These are phyloP conservation scores for Theileria equi DNA, from an alignment of 169 alveolate species.

Conservation along the genomic window DNA sequence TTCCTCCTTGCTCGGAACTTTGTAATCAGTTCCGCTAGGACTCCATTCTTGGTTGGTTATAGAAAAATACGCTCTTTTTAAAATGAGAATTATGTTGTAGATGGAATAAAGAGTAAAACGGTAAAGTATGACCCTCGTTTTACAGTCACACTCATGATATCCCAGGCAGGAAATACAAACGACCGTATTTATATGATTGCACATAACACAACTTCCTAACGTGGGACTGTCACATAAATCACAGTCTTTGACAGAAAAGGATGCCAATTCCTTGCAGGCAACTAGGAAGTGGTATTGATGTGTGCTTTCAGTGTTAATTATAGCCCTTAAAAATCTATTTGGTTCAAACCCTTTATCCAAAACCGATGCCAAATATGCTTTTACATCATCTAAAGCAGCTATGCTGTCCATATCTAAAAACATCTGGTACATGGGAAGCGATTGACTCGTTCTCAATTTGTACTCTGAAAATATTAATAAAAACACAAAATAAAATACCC, in stretches of 20 bases:
- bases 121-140: slow-evolving; percentile 35
- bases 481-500: slow-evolving; percentile 13
- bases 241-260: slow-evolving; percentile 49
- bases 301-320: slow-evolving; percentile 1
- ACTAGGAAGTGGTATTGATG: slow-evolving; percentile 32
- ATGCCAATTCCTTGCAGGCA: slow-evolving; percentile 42
- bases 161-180: slow-evolving; percentile 45
- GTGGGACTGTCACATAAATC: slow-evolving; percentile 62
- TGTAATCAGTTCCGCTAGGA: neutral
- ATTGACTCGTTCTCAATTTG: slow-evolving; percentile 7
- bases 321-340: slow-evolving; percentile 17
- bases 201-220: slow-evolving; percentile 38
- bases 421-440: slow-evolving; percentile 51
- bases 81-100: slow-evolving; percentile 15
- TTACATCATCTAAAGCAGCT: slow-evolving; percentile 11
- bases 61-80: slow-evolving; percentile 1
- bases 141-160: slow-evolving; percentile 54
- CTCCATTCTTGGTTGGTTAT: slow-evolving; percentile 5
- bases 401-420: slow-evolving; percentile 11
- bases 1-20: neutral
- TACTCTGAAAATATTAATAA: slow-evolving; percentile 14
- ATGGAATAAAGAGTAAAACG: slow-evolving; percentile 49
- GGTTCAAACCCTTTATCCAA: slow-evolving; percentile 21
- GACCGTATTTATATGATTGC: slow-evolving; percentile 35
- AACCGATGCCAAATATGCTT: neutral